phyloP scores from a whole-genome alignment of 176 grass and related monocot species.

The Chloris gayana region DNA sequence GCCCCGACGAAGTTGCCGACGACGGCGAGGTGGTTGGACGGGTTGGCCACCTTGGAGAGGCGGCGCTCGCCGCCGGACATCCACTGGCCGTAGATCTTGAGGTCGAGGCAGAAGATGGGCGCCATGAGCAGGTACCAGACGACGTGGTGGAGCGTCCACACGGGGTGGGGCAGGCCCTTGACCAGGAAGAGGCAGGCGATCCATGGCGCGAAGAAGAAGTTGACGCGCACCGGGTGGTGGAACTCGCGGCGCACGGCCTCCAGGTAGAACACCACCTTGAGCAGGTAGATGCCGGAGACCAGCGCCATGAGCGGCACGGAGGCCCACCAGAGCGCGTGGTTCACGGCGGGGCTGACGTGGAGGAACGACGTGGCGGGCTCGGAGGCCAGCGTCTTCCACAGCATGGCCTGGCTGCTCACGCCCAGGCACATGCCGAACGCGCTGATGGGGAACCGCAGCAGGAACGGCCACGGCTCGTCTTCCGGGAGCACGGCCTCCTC shows the following conservation, averaged over 20 bases:
- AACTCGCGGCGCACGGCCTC: slow-evolving; percentile 64
- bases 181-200: slow-evolving; percentile 70
- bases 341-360: slow-evolving; percentile 37
- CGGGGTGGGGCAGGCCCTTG: slow-evolving; percentile 37
- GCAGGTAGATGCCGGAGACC: slow-evolving; percentile 57
- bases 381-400: slow-evolving; percentile 70
- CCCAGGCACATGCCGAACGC: slow-evolving; percentile 82
- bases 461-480: slow-evolving; percentile 86
- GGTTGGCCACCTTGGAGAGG: slow-evolving; percentile 72
- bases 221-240: slow-evolving; percentile 77
- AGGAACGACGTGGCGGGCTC: slow-evolving; percentile 55
- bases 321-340: slow-evolving; percentile 68
- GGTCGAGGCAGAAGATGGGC: slow-evolving; percentile 66
- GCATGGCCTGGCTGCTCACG: slow-evolving; percentile 76
- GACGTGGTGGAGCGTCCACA: neutral
- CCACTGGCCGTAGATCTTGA: slow-evolving; percentile 81
- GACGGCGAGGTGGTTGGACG: slow-evolving; percentile 70
- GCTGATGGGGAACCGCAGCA: slow-evolving; percentile 75
- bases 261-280: slow-evolving; percentile 73
- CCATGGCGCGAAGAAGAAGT: slow-evolving; percentile 88
- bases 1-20: slow-evolving; percentile 72
- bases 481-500: slow-evolving; percentile 58
- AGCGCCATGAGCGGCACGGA: slow-evolving; percentile 50
- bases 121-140: slow-evolving; percentile 58
- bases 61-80: slow-evolving; percentile 69